Conservation (phyloP, 441 rosid species). For the Monsonia emarginata region DNA sequence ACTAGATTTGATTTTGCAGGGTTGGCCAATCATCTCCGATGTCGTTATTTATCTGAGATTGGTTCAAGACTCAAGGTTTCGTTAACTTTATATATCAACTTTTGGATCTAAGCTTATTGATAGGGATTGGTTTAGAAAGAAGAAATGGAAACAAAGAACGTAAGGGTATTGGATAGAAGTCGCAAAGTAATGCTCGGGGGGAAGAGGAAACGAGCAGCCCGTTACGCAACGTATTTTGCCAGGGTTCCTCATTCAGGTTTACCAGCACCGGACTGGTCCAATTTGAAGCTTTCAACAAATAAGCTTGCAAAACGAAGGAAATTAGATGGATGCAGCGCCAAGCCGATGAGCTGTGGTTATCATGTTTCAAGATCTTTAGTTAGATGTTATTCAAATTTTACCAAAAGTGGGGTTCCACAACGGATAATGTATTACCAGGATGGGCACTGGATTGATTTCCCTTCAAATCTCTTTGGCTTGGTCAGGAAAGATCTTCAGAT, state of each 20-base stretch:
- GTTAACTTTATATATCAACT: conserved; percentile 25
- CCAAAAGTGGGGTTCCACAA: conserved; percentile 52
- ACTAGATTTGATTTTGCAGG: conserved; percentile 25
- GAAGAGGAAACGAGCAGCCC: conserved; percentile 52
- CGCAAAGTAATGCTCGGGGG: conserved; percentile 30
- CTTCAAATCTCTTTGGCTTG: conserved; percentile 33
- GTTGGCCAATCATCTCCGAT: conserved; percentile 16
- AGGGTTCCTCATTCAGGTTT: conserved; percentile 32
- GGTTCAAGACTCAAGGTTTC: conserved; percentile 23
- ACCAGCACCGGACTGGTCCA: conserved; percentile 26
- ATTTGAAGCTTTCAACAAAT: conserved; percentile 22
- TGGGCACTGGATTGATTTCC: conserved; percentile 76
- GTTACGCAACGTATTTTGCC: conserved; percentile 29
- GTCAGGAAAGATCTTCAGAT: conserved; percentile 46
- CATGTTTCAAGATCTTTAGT: conserved; percentile 40
- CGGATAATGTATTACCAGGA: conserved; percentile 65
- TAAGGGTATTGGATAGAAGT: conserved; percentile 66
- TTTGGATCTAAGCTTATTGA: conserved; percentile 39
- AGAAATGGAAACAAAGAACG: conserved; percentile 63
- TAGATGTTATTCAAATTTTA: conserved; percentile 57
- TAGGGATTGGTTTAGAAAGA: conserved; percentile 46
- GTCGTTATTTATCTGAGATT: conserved; percentile 21
- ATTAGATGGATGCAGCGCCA: conserved; percentile 26
- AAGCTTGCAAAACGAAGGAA: conserved; percentile 45
- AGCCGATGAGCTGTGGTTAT: conserved; percentile 25